Base-by-base conservation (phyloP, 345 rosid genomes). In the Nasturtium officinale region DNA sequence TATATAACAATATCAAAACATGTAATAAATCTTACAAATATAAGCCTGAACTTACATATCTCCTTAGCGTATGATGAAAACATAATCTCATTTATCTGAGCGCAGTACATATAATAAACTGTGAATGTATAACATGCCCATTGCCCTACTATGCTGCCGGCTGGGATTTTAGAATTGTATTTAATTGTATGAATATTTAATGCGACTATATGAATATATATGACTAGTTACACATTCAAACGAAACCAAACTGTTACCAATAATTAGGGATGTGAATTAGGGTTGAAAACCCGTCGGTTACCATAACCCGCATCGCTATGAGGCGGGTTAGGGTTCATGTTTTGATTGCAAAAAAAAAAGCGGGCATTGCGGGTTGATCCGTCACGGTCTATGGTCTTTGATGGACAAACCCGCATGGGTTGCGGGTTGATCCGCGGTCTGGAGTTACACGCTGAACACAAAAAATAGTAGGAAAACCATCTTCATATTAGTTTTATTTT, bases 41-140 rank as follows among this genome's bases (percentile, higher is more conserved):
- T 46, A 59, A 2, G 29, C 40, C 13, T 17, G 54, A 50, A 32
- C 35, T 59, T 17, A 9, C 13, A 38, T 38, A 28, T 52, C 2
- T 60, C 35, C 2, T 60, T 28, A 38, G 17, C 29, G 56, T 63
- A 16, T 71, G 46, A 16, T 71, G 46, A 45, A 45, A 63, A 73
- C 56, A 17, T 29, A 62, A 53, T 63, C 35, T 42, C 37, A 21
- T 4, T 13, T 40, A 13, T 13, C 12, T 43, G 28, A 42, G 32
- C 43, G 57, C 29, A 35, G 53, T 42, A 53, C 8, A 23, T 46
- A 72, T 54, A 18, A 72, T 63, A 37, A 55, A 55, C 3, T 65
- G 55, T 43, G 48, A 73, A 65, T 38, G 50, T 64, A 52, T 30
- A 72, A 32, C 40, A 45, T 64, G 20, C 48, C n/a, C 43, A 10